Percentiles rank a stretch among this genome's conserved stretches.
These are phyloP conservation scores for Calonectria crousiana DNA, from an alignment of 2,329 filamentous ascomycete genomes.

Conservation along the genomic window DNA sequence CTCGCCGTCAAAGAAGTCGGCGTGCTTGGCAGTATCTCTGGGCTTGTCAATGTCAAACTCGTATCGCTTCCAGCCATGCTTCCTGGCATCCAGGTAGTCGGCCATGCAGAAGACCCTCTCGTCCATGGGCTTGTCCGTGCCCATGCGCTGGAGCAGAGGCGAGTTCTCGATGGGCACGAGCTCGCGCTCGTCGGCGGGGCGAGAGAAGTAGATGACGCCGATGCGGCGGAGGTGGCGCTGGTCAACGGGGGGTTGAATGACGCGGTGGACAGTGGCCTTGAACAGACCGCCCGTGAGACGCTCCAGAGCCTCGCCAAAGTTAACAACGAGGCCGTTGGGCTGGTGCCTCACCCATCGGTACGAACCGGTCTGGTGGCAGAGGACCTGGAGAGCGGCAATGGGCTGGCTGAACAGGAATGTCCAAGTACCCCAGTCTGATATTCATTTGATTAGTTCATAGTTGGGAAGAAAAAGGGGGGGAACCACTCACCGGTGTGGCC, in stretches of 20 bases:
- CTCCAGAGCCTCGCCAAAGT: constrained; percentile 50
- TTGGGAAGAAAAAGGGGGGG: background rate
- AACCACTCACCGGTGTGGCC: constrained; percentile 48
- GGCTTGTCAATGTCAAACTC: constrained; percentile 45
- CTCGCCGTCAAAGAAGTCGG: constrained; percentile 28
- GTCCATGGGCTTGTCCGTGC: constrained; percentile 44
- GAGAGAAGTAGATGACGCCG: constrained; percentile 55
- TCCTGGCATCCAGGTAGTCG: constrained; percentile 45
- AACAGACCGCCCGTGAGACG: constrained; percentile 48
- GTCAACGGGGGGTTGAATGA: constrained; percentile 48
- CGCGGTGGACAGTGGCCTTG: constrained; percentile 47
- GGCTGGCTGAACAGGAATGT: constrained; percentile 55
- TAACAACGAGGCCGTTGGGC: constrained; percentile 52
- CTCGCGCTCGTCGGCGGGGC: constrained; percentile 51
- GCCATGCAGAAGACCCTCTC: constrained; percentile 45
- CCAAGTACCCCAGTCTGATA: constrained; percentile 52
- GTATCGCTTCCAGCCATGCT: constrained; percentile 46
- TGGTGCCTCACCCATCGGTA: constrained; percentile 54
- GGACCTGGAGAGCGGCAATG: constrained; percentile 54
- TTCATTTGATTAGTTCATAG: background rate
- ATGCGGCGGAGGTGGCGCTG: constrained; percentile 51
- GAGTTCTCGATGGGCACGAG: constrained; percentile 50
- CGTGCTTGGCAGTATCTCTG: constrained; percentile 23
- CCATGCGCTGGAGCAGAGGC: constrained; percentile 48
- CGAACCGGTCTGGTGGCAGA: constrained; percentile 46